phyloP scores from a whole-genome alignment of 2,329 filamentous ascomycete species.

The Stemphylium lycopersici region DNA sequence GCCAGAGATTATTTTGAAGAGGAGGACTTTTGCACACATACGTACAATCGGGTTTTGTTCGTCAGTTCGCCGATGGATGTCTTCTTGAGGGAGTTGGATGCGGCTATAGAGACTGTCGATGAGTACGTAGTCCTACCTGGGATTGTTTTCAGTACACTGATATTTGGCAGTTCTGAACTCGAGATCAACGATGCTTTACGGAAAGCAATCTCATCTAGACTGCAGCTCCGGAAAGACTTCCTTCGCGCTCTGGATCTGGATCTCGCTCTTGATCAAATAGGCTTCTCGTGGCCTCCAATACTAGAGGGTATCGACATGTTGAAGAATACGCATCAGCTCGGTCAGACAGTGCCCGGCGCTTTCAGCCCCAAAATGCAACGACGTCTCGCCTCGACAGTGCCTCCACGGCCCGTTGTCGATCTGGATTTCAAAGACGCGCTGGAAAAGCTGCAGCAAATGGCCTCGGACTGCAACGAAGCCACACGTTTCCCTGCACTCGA shows the following conservation, averaged over 20 bases:
- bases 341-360: slow-evolving; percentile 71
- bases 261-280: slow-evolving; percentile 34
- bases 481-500: slow-evolving; percentile 39
- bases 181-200: slow-evolving; percentile 47
- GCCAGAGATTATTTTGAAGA: slow-evolving; percentile 96
- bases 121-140: slow-evolving; percentile 31
- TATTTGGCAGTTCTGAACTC: slow-evolving; percentile 22
- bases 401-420: slow-evolving; percentile 86
- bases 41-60: slow-evolving; percentile 81
- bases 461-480: slow-evolving; percentile 71
- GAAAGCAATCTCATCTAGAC: slow-evolving; percentile 66
- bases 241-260: slow-evolving; percentile 58
- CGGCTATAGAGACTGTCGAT: slow-evolving; percentile 36
- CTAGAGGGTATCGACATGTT: slow-evolving; percentile 59
- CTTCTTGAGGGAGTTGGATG: slow-evolving; percentile 43
- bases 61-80: slow-evolving; percentile 50
- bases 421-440: slow-evolving; percentile 75
- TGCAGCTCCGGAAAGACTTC: slow-evolving; percentile 71
- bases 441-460: slow-evolving; percentile 71
- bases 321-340: slow-evolving; percentile 65
- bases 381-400: slow-evolving; percentile 90
- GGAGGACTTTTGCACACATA: slow-evolving; percentile 94
- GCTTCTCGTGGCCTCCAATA: slow-evolving; percentile 47
- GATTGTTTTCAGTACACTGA: slow-evolving; percentile 15
- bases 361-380: slow-evolving; percentile 92